Base-by-base conservation (phyloP, 2,329 filamentous ascomycete genomes). In the Neurospora crassa region DNA sequence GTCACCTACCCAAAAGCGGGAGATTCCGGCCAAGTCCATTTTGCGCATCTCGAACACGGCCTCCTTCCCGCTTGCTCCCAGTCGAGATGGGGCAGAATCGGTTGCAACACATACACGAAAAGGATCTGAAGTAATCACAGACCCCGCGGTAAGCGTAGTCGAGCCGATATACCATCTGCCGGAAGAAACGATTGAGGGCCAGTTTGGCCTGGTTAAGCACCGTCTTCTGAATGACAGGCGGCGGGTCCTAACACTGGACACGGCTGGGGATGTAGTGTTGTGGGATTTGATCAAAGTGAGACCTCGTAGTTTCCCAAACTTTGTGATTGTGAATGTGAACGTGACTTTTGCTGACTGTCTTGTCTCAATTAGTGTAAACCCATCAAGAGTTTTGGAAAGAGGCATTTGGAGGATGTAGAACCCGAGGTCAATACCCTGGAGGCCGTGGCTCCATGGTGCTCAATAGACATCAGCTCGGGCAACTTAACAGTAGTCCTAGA, bases 401-500 rank as follows among this genome's bases (percentile, higher is more conserved):
- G 91, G 67, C 92, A 98, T 80, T 86, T 99, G 3, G 95, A 98
- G 78, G 95, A 98, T 79, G 93, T 99, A 10, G 91, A 94, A 72
- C 89, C 90, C 0, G 87, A 94, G 77, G 88, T 97, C 70, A 97
- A 97, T 78, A 97, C 93, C 0, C 86, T 88, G 16, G 94, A 97
- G 79, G 94, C 91, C 41, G 93, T 98, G 47, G 92, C 95, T 5
- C 95, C 97, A 70, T 99, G 96, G 96, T 99, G 96, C 79, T 93
- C 93, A 1, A 92, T 98, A 70, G 94, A 99, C 78, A 94, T 95
- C 24, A 91, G 95, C 76, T 98, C 95, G 5, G 96, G 96, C 43
- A 93, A 92, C 73, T 84, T 99, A 70, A 95, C 94, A 2, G 95
- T 97, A 3, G 91, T 96, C 20, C 81, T 99, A 20, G 96, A 99